Percentiles rank a stretch among this genome's conserved stretches.
These are phyloP conservation scores for Athelia sp. DNA, from an alignment of 1,284 basidiomycete species.

Conservation along the genomic window DNA sequence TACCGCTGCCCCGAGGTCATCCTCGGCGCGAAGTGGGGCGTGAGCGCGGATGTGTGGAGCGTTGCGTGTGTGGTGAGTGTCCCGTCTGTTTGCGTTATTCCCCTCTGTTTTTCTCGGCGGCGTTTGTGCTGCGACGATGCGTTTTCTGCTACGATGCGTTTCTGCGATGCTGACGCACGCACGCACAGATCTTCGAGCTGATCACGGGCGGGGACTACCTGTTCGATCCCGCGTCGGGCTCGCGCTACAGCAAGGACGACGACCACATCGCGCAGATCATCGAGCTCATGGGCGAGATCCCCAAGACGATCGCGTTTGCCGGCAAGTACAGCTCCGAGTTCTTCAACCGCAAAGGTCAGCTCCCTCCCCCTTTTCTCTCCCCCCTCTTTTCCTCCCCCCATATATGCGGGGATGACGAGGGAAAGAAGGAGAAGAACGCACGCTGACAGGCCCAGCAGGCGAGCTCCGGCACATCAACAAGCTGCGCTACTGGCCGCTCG, in stretches of 20 bases:
- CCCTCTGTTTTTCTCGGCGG: neutral
- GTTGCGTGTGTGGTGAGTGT: conserved; percentile 84
- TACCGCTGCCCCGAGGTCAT: conserved; percentile 98
- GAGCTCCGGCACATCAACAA: conserved; percentile 95
- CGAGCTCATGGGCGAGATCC: conserved; percentile 90
- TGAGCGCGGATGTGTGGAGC: conserved; percentile 95
- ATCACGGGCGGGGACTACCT: conserved; percentile 90
- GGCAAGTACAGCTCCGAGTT: conserved; percentile 96
- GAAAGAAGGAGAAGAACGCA: too few relatives aligned
- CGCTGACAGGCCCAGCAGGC: too few relatives aligned
- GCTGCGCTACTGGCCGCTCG: conserved; percentile 91
- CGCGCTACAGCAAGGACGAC: conserved; percentile 89
- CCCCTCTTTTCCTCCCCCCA: conserved; percentile 4
- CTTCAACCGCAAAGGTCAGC: conserved; percentile 87
- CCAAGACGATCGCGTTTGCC: conserved; percentile 78
- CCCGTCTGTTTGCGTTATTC: conserved; percentile 1
- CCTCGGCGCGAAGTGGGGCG: conserved; percentile 90
- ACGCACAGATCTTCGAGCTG: conserved; percentile 86
- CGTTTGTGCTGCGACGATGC: too few relatives aligned
- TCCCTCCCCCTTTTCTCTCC: conserved; percentile 4
- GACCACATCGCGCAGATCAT: conserved; percentile 99
- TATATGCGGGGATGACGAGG: too few relatives aligned
- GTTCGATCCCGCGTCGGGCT: conserved; percentile 78
- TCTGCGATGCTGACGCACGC: too few relatives aligned
- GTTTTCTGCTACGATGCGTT: too few relatives aligned